phyloP scores from a whole-genome alignment of 148 eudicot species.

The Vaccinium macrocarpon region DNA sequence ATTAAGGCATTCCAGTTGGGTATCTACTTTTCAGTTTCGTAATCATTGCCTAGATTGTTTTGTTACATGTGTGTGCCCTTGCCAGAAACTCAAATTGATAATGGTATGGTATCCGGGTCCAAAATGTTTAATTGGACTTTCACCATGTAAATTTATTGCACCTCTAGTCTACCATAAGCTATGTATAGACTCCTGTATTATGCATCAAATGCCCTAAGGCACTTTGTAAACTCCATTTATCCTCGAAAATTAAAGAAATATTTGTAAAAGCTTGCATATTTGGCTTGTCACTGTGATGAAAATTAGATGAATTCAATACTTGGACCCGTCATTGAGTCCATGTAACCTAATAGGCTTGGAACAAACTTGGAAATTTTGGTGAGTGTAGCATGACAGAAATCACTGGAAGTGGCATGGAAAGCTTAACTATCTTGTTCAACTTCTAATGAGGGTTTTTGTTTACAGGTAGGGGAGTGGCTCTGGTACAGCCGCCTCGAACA shows the following conservation, averaged over 20 bases:
- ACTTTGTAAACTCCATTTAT: background rate
- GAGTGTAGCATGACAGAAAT: background rate
- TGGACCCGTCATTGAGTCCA: background rate
- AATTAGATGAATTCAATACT: background rate
- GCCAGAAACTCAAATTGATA: background rate
- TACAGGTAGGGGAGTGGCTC: conserved; percentile 79
- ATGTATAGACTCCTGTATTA: no score
- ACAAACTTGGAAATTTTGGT: background rate
- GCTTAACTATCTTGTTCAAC: background rate
- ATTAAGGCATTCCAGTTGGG: conserved; percentile 7
- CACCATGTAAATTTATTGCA: background rate
- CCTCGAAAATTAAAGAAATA: background rate
- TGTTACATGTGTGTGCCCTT: background rate
- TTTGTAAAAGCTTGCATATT: background rate
- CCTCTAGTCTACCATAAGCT: background rate
- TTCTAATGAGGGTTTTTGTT: conserved; percentile 8
- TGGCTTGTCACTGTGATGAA: background rate
- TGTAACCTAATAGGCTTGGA: background rate
- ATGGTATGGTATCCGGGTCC: background rate
- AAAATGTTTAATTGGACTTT: background rate
- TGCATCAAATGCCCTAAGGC: background rate
- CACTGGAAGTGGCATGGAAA: conserved; percentile 6
- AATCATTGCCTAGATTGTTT: background rate
- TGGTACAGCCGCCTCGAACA: conserved; percentile 49
- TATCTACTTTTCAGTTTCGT: conserved; percentile 1